A percentile compares a stretch with the other conserved stretches of the same genome.
These are phyloP conservation scores for Nothopassalora personata DNA, from an alignment of 2,329 filamentous ascomycete species.

Conservation along the genomic window DNA sequence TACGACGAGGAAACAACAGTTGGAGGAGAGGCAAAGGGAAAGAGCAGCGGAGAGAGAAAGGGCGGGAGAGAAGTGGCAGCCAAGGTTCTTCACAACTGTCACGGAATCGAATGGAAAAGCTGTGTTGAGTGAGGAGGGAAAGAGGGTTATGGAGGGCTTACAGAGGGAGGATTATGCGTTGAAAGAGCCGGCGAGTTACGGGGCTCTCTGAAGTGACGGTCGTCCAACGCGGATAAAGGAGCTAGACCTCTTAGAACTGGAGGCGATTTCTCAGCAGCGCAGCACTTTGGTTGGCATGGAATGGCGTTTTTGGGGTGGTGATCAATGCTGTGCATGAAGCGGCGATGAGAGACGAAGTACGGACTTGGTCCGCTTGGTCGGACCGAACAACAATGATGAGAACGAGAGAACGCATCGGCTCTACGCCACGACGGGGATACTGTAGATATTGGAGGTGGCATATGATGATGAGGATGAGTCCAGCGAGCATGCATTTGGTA, in stretches of 20 bases:
- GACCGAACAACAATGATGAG: neutral
- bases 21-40: slow-evolving; percentile 83
- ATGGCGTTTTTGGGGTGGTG: neutral
- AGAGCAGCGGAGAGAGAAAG: slow-evolving; percentile 76
- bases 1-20: slow-evolving; percentile 79
- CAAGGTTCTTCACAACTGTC: slow-evolving; percentile 74
- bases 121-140: slow-evolving; percentile 59
- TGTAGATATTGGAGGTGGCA: neutral
- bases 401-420: neutral
- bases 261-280: neutral
- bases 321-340: too few species aligned
- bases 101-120: slow-evolving; percentile 58
- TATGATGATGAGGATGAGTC: neutral
- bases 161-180: slow-evolving; percentile 49
- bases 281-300: neutral
- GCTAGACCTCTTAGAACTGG: neutral
- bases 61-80: slow-evolving; percentile 65
- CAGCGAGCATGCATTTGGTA: neutral
- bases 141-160: slow-evolving; percentile 51
- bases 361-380: too few species aligned
- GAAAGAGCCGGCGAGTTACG: slow-evolving; percentile 40
- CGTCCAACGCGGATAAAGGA: neutral
- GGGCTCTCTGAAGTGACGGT: slow-evolving; percentile 19
- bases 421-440: neutral
- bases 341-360: too few species aligned